Evolutionary conservation across 257 asterid species (phyloP).

Genomic region (Coffea eugenioides): DNA sequence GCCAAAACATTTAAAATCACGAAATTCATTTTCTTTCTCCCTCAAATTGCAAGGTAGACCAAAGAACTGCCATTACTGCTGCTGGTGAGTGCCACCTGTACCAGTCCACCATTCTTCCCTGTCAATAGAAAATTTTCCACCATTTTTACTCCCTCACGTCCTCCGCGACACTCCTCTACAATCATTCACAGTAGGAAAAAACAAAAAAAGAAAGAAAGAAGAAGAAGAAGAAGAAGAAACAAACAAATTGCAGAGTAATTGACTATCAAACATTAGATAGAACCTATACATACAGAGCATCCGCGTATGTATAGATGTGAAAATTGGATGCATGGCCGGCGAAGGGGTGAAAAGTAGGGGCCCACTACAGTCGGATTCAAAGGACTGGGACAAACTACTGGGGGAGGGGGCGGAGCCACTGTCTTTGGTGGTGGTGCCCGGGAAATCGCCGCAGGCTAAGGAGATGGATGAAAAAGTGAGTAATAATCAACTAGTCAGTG

Average conservation of each 20-base stretch:
- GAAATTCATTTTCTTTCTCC: no score
- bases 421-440: constrained; percentile 16
- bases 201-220: background rate
- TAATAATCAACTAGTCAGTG: background rate
- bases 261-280: background rate
- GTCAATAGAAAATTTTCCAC: background rate
- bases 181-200: background rate
- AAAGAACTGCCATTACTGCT: no score
- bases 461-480: constrained; percentile 13
- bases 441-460: background rate
- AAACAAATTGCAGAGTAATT: background rate
- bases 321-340: constrained; percentile 21
- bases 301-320: constrained; percentile 5
- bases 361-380: constrained; percentile 21
- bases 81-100: no score
- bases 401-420: constrained; percentile 20
- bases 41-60: no score
- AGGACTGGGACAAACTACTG: constrained; percentile 21
- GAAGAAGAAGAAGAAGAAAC: no score
- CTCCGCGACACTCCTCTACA: background rate
- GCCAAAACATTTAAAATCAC: no score
- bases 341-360: background rate
- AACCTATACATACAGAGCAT: background rate
- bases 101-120: background rate
- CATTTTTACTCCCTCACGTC: background rate